Conservation (phyloP, 345 rosid genomes). For the Eucalyptus lansdowneana region DNA sequence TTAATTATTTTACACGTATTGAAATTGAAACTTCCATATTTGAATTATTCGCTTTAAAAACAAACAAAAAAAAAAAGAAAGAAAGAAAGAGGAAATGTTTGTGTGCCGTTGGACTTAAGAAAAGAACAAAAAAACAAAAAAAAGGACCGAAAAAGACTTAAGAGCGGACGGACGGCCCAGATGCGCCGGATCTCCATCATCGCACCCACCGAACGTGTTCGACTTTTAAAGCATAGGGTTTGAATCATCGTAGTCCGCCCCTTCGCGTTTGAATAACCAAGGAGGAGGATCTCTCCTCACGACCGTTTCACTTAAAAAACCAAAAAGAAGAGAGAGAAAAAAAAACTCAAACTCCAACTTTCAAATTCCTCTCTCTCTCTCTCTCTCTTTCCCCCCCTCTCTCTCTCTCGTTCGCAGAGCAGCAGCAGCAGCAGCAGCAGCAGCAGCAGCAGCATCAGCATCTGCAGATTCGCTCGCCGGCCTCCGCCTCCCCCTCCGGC, state of each 20-base stretch:
- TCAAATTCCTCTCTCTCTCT: neutral
- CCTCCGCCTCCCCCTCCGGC: neutral
- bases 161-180: neutral
- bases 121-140: neutral
- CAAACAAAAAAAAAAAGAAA: neutral
- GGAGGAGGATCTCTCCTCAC: neutral
- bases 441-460: neutral
- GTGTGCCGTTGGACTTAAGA: neutral
- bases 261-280: conserved; percentile 27
- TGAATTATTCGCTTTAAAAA: neutral
- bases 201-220: neutral
- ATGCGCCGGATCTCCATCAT: neutral
- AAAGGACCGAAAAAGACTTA: neutral
- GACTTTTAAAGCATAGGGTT: conserved; percentile 36
- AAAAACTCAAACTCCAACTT: neutral
- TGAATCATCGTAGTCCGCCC: conserved; percentile 37
- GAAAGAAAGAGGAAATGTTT: neutral
- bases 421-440: neutral
- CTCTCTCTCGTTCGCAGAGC: neutral
- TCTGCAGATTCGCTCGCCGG: neutral
- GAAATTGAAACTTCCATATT: neutral
- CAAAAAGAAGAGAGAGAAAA: neutral
- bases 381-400: neutral
- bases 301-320: neutral
- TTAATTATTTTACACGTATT: neutral